Conservation (phyloP, 2,329 filamentous ascomycete species). For the Neobulgaria alba region DNA sequence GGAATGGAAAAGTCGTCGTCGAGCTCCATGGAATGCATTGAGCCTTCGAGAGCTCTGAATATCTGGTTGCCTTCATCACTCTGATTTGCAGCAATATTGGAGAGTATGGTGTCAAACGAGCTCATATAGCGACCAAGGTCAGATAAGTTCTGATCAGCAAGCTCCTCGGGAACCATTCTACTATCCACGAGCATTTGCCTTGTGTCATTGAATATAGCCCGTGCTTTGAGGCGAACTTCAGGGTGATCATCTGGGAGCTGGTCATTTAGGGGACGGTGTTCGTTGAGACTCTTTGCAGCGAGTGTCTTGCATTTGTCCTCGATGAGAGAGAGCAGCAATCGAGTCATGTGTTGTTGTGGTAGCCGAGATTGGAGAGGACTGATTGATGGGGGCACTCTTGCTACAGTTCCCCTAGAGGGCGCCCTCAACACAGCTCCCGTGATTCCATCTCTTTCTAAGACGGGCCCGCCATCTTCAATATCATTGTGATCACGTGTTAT, state of each 20-base stretch:
- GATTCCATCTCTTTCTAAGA: neutral
- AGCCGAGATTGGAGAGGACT: slow-evolving; percentile 13
- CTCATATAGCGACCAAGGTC: slow-evolving; percentile 18
- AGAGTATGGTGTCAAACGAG: slow-evolving; percentile 22
- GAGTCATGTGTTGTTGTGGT: slow-evolving; percentile 17
- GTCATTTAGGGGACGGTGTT: slow-evolving; percentile 14
- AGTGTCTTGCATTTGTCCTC: slow-evolving; percentile 25
- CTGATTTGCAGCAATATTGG: too few species aligned
- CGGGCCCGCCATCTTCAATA: neutral
- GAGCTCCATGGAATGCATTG: too few species aligned
- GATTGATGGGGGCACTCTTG: too few species aligned
- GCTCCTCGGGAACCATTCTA: slow-evolving; percentile 23
- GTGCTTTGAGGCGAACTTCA: slow-evolving; percentile 18
- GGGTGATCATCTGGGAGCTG: slow-evolving; percentile 21
- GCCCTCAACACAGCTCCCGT: slow-evolving; percentile 7
- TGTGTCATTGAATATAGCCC: slow-evolving; percentile 19
- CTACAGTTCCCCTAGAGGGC: slow-evolving; percentile 4
- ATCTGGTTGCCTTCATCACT: too few species aligned
- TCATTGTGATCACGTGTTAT: slow-evolving; percentile 7
- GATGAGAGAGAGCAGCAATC: slow-evolving; percentile 27
- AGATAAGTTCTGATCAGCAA: slow-evolving; percentile 10
- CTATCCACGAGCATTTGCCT: slow-evolving; percentile 15
- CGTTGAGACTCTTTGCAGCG: slow-evolving; percentile 20
- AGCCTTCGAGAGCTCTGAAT: too few species aligned
- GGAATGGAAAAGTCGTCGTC: neutral